Conservation (phyloP, 192 early-diverging fungal genomes). For the Coemansia sp. region DNA sequence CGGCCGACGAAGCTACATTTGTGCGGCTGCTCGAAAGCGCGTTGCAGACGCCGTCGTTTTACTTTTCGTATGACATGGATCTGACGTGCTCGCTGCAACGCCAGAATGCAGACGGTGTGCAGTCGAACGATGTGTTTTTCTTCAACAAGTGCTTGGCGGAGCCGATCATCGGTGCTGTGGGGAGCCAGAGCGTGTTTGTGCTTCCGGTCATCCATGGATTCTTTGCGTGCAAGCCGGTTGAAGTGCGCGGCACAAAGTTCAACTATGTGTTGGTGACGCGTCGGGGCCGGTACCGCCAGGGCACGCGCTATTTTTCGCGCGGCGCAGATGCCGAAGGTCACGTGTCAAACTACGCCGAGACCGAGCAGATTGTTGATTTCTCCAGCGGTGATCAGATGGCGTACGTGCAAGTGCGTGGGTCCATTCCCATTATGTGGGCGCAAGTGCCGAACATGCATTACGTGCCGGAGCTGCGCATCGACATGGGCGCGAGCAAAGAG, state of each 20-base stretch:
- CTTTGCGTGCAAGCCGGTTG: slow-evolving; percentile 56
- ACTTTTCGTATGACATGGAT: slow-evolving; percentile 87
- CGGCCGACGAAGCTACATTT: slow-evolving; percentile 64
- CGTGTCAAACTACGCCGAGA: slow-evolving; percentile 97
- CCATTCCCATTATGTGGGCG: slow-evolving; percentile 92
- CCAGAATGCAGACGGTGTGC: slow-evolving; percentile 12
- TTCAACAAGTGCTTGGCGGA: slow-evolving; percentile 79
- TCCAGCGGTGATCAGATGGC: slow-evolving; percentile 56
- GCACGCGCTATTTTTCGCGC: slow-evolving; percentile 90
- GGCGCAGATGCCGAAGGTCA: slow-evolving; percentile 90
- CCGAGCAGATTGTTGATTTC: slow-evolving; percentile 84
- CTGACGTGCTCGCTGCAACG: slow-evolving; percentile 83
- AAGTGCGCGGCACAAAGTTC: slow-evolving; percentile 68
- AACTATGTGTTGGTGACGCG: slow-evolving; percentile 82
- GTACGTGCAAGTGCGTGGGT: slow-evolving; percentile 93
- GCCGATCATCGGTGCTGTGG: slow-evolving; percentile 54
- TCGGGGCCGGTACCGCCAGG: slow-evolving; percentile 75
- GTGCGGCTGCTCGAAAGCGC: slow-evolving; percentile 59
- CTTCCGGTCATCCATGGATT: slow-evolving; percentile 91
- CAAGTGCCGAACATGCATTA: slow-evolving; percentile 93
- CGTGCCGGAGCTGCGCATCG: slow-evolving; percentile 80
- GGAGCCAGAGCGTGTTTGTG: slow-evolving; percentile 64
- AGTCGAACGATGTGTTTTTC: slow-evolving; percentile 91
- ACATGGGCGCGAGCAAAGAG: slow-evolving; percentile 40
- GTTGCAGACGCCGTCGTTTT: slow-evolving; percentile 60